Percentiles rank a stretch among this genome's conserved stretches.
phyloP scores from a whole-genome alignment of 257 asterid genomes.

The Nicotiana otophora region DNA sequence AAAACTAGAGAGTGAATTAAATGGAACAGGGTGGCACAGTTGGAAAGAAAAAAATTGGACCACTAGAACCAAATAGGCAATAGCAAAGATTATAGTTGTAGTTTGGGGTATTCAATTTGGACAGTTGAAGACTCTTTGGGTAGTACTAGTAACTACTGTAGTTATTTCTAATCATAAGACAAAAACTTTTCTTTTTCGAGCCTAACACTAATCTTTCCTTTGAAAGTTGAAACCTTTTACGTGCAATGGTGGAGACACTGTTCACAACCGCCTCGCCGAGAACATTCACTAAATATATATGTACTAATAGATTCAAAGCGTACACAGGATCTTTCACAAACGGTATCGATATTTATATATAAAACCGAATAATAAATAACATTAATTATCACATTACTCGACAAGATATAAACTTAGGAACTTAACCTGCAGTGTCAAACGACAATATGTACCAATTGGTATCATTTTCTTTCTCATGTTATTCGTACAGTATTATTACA shows the following conservation, averaged over 20 bases:
- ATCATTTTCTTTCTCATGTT: too few relatives aligned
- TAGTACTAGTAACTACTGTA: background rate
- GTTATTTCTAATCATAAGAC: background rate
- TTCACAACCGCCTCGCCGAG: too few relatives aligned
- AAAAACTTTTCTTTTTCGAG: background rate
- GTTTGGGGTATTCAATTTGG: constrained; percentile 2
- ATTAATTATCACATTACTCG: too few relatives aligned
- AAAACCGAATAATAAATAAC: too few relatives aligned
- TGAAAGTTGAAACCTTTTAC: background rate
- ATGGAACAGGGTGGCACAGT: constrained; percentile 14
- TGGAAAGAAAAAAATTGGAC: constrained; percentile 13
- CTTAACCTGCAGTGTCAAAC: too few relatives aligned
- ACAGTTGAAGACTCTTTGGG: background rate
- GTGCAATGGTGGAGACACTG: background rate
- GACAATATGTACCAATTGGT: too few relatives aligned
- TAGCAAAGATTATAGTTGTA: background rate
- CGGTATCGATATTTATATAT: too few relatives aligned
- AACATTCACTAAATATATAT: too few relatives aligned
- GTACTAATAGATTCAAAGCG: too few relatives aligned
- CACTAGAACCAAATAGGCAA: background rate
- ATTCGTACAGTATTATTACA: too few relatives aligned
- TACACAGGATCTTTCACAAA: rapidly evolving
- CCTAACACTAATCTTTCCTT: background rate
- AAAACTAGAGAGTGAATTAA: constrained; percentile 10
- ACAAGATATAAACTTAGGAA: too few relatives aligned